Conservation (phyloP, 106 monocot species). For the Allium sativum region DNA sequence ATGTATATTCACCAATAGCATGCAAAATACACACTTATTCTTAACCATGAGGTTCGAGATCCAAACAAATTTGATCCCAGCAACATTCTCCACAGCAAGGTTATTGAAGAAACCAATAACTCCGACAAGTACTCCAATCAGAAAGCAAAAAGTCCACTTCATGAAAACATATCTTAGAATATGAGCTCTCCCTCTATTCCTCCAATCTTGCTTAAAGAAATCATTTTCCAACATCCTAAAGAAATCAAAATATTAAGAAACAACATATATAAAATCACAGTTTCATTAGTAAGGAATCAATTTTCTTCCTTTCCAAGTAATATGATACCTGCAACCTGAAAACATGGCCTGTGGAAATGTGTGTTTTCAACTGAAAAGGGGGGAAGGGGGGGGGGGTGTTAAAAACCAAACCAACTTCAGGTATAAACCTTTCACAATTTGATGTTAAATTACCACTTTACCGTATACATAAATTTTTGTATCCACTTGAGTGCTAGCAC, state of each 20-base stretch:
- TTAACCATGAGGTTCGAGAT: conserved; percentile 56
- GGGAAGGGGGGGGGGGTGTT: too few relatives aligned
- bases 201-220: conserved; percentile 64
- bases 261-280: too few relatives aligned
- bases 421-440: too few relatives aligned
- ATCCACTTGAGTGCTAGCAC: too few relatives aligned
- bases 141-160: conserved; percentile 72
- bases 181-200: conserved; percentile 30
- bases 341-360: too few relatives aligned
- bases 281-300: neutral
- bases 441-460: too few relatives aligned
- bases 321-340: neutral
- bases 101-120: conserved; percentile 54
- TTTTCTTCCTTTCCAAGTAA: neutral
- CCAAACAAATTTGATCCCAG: conserved; percentile 65
- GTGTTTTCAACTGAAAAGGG: neutral
- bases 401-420: too few relatives aligned
- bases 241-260: neutral
- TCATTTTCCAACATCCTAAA: conserved; percentile 64
- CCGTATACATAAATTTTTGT: too few relatives aligned
- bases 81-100: conserved; percentile 71
- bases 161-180: conserved; percentile 49
- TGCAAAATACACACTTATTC: conserved; percentile 14
- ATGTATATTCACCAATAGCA: too few relatives aligned
- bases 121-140: conserved; percentile 35